Evolutionary conservation across 2,329 filamentous ascomycete genomes (phyloP), one percentile per base, ranked within the genome.

Genomic region (Reticulascus tulasneorum): DNA sequence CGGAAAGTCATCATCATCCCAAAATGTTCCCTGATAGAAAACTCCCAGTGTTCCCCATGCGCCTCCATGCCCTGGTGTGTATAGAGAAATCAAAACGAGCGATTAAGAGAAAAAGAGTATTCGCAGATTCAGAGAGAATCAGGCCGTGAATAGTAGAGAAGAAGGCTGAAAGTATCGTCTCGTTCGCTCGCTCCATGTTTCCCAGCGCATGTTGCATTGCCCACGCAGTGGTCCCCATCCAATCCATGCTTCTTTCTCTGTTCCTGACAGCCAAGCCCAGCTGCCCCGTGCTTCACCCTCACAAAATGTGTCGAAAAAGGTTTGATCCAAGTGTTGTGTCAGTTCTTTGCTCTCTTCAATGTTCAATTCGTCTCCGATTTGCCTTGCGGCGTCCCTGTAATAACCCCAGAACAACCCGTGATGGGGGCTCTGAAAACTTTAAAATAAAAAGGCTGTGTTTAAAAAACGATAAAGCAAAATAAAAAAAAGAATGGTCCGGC

Each of bases 321-420:
- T 33, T 35, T 42, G 32, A 39, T 42, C 38, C 42, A 42, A 44
- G 38, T 44, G 41, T 44, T n/a, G n/a, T n/a, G n/a, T n/a, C n/a
- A n/a, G n/a, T n/a, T n/a, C 41, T 41, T 33, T 28, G 38, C 28
- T 44, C 42, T 36, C 37, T 42, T n/a, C 35, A 18, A 42, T 30
- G 38, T 42, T 44, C 38, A 38, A 38, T 28, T 38, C 27, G 37
- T 39, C 42, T 46, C 41, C 38, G 37, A n/a, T 32, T 31, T 50
- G 62, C 65, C 63, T 68, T 51, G 63, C 62, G 62, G 62, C 62
- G 48, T 42, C 42, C 35, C 35, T 44, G 26, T 42, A 39, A 25
- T 38, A 44, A 33, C 29, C 35, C 31, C 37, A 25, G 33, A 36
- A 11, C 36, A 42, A 33, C 40, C 40, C 16, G 26, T 37, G 31